phyloP scores from a whole-genome alignment of 2,329 filamentous ascomycete genomes.

The Diaporthe eres region DNA sequence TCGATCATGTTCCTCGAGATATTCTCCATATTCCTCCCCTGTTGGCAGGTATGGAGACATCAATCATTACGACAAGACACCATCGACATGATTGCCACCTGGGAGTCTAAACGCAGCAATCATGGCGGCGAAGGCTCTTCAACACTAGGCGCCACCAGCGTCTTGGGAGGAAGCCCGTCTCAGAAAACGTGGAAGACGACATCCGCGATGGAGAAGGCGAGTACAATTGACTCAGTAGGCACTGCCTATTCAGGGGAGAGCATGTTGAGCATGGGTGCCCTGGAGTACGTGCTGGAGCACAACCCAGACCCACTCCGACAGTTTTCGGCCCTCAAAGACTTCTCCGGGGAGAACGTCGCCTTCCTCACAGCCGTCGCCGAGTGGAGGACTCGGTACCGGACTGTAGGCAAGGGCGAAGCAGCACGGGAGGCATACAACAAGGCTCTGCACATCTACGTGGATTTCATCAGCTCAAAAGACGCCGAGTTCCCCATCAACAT shows the following conservation, averaged over 20 bases:
- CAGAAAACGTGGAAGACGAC: conserved; percentile 49
- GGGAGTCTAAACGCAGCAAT: conserved; percentile 59
- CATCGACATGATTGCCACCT: conserved; percentile 63
- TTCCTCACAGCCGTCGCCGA: conserved; percentile 71
- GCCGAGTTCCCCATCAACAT: conserved; percentile 79
- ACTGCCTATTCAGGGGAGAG: conserved; percentile 54
- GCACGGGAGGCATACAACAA: conserved; percentile 68
- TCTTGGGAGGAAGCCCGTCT: conserved; percentile 51
- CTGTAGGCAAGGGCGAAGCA: conserved; percentile 48
- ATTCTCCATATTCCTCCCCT: conserved; percentile 74
- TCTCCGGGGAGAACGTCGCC: conserved; percentile 79
- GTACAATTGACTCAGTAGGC: conserved; percentile 43
- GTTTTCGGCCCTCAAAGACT: conserved; percentile 76
- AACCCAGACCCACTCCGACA: conserved; percentile 73
- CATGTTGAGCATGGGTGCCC: conserved; percentile 71
- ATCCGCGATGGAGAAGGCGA: conserved; percentile 47
- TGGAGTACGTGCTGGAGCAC: conserved; percentile 72
- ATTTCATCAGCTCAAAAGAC: conserved; percentile 71
- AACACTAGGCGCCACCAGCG: conserved; percentile 44
- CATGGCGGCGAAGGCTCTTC: conserved; percentile 10
- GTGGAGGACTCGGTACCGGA: conserved; percentile 62
- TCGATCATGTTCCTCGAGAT: conserved; percentile 75
- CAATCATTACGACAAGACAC: conserved; percentile 62
- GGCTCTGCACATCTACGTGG: conserved; percentile 73
- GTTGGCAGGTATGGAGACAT: conserved; percentile 67